Percentiles rank a stretch among this genome's conserved stretches.
Evolutionary conservation across 768 basidiomycete species (phyloP).

Genomic region (Leccinum barrowsii): DNA sequence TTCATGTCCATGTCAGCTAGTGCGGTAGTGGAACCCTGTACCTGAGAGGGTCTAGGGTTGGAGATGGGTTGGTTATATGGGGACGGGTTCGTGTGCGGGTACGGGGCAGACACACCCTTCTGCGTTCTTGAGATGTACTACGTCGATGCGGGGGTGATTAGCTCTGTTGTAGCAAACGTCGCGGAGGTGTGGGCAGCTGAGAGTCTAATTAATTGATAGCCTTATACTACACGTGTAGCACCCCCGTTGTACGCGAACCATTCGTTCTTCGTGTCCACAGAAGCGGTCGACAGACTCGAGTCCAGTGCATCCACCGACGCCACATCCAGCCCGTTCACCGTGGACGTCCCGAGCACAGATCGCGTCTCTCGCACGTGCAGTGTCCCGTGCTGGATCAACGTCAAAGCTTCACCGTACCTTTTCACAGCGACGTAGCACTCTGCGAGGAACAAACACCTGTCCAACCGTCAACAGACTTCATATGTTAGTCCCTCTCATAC

Average conservation of each 20-base stretch:
- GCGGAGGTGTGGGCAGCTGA: constrained; percentile 72
- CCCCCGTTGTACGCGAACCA: too few relatives aligned
- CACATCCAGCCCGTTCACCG: too few relatives aligned
- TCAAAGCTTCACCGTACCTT: constrained; percentile 68
- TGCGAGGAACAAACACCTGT: constrained; percentile 72
- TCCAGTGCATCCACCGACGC: too few relatives aligned
- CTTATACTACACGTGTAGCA: not conserved
- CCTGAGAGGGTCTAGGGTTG: constrained; percentile 78
- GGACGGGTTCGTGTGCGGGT: constrained; percentile 6
- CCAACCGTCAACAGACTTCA: constrained; percentile 1
- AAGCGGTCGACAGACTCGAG: too few relatives aligned
- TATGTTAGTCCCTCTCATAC: constrained; percentile 7
- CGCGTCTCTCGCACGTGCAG: too few relatives aligned
- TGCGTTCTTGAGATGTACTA: constrained; percentile 81
- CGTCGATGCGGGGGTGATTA: constrained; percentile 72
- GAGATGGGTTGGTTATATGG: constrained; percentile 61
- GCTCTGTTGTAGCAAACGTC: constrained; percentile 74
- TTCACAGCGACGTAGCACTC: constrained; percentile 69
- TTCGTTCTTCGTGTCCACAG: too few relatives aligned
- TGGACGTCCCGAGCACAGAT: too few relatives aligned
- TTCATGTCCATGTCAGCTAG: constrained; percentile 60
- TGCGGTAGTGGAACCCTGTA: constrained; percentile 54
- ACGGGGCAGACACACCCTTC: constrained; percentile 57
- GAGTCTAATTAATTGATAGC: too few relatives aligned
- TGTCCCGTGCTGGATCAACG: constrained; percentile 62